A percentile compares a stretch with the other conserved stretches of the same genome.
Conservation (phyloP, 2,329 filamentous ascomycete genomes). For the Cladophialophora psammophila region DNA sequence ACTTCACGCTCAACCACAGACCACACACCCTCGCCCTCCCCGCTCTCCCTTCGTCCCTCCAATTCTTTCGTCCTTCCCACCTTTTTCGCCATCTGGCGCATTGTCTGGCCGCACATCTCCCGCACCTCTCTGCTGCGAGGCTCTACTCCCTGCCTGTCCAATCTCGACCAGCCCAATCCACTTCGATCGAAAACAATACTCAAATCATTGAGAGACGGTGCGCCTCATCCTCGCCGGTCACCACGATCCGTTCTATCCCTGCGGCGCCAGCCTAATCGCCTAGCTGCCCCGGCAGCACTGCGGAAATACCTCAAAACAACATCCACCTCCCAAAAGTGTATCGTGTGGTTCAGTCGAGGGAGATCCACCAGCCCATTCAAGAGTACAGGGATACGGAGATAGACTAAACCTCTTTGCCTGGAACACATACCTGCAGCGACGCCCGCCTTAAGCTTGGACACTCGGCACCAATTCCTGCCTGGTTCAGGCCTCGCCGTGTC, state of each 20-base stretch:
- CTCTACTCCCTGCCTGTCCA: conserved; percentile 2
- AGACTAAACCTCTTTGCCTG: conserved; percentile 18
- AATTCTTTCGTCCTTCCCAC: conserved; percentile 13
- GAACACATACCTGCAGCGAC: conserved; percentile 17
- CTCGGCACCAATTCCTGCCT: conserved; percentile 9
- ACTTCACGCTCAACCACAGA: too few species aligned
- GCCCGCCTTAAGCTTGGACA: conserved; percentile 12
- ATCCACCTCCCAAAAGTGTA: not conserved
- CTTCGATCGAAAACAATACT: not conserved
- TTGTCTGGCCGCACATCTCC: conserved; percentile 18
- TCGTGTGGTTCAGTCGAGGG: not conserved
- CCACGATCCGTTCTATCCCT: not conserved
- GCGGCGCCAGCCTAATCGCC: conserved; percentile 12
- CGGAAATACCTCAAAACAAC: conserved; percentile 14
- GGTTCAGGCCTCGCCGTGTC: conserved; percentile 5
- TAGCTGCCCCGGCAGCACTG: conserved; percentile 18
- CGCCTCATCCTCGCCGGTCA: not conserved
- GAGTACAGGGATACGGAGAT: conserved; percentile 10
- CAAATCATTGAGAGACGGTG: not conserved
- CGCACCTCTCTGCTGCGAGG: conserved; percentile 20
- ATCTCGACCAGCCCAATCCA: not conserved
- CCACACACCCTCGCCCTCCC: not conserved
- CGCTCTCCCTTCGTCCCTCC: conserved; percentile 2
- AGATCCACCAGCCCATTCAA: not conserved
- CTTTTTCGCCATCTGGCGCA: conserved; percentile 13